phyloP scores from a whole-genome alignment of 805 yeast genomes.

The Starmera quercuum region DNA sequence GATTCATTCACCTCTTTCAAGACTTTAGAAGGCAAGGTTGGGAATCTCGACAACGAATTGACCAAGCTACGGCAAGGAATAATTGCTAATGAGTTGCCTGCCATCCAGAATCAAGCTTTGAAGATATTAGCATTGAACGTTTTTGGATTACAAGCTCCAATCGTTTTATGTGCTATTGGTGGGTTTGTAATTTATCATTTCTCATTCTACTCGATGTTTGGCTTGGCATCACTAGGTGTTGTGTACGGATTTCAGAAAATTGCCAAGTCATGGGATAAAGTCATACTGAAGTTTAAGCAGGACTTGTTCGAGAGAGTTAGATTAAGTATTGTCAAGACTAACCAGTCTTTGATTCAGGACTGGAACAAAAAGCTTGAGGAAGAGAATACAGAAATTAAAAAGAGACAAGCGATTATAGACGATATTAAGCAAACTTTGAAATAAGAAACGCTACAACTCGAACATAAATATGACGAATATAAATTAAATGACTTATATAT shows the following conservation, averaged over 20 bases:
- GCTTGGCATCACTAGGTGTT: constrained; percentile 22
- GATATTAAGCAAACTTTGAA: background rate
- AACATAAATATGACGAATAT: too few species aligned
- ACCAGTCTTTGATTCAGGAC: constrained; percentile 10
- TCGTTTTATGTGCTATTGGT: constrained; percentile 16
- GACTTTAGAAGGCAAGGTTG: constrained; percentile 1
- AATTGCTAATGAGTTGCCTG: constrained; percentile 13
- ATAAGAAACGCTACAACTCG: too few species aligned
- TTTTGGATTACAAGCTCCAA: constrained; percentile 24
- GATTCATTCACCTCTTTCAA: constrained; percentile 18
- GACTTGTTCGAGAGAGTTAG: constrained; percentile 17
- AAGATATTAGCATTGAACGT: constrained; percentile 19
- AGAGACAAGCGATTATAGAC: constrained; percentile 1
- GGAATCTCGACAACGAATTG: constrained; percentile 11
- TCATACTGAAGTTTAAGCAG: constrained; percentile 16
- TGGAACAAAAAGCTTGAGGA: constrained; percentile 15
- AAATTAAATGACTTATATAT: too few species aligned
- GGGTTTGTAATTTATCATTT: constrained; percentile 22
- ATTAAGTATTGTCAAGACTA: constrained; percentile 13
- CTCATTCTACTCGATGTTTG: constrained; percentile 23
- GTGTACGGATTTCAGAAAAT: constrained; percentile 24
- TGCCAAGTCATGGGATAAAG: constrained; percentile 20
- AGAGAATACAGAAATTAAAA: constrained; percentile 4
- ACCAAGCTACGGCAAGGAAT: constrained; percentile 10
- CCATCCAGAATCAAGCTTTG: constrained; percentile 18